These are phyloP conservation scores for Xylariaceae sp. DNA, from an alignment of 2,329 filamentous ascomycete species.

Conservation along the genomic window DNA sequence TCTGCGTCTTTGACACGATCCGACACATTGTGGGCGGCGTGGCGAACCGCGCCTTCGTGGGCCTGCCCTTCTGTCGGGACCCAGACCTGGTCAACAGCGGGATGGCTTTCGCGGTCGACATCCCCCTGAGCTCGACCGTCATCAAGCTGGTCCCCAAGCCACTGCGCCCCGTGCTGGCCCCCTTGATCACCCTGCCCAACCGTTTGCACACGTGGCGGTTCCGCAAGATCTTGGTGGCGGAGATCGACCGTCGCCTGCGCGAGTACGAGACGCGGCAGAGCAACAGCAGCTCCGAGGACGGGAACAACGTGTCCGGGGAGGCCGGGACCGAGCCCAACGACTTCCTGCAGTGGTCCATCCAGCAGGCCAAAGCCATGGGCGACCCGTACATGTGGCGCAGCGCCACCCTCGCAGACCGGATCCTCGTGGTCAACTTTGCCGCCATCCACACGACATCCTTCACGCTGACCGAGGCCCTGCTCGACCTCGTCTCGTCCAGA, in stretches of 20 bases:
- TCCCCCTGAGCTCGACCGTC: constrained; percentile 15
- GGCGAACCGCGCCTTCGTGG: constrained; percentile 20
- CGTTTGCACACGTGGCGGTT: constrained; percentile 17
- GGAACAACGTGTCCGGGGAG: background rate
- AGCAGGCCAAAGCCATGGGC: constrained; percentile 16
- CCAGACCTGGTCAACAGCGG: constrained; percentile 16
- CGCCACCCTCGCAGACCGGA: constrained; percentile 24
- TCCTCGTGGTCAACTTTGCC: constrained; percentile 33
- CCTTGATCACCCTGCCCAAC: constrained; percentile 18
- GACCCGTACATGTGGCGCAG: constrained; percentile 15
- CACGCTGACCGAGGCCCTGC: constrained; percentile 32
- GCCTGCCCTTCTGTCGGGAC: constrained; percentile 20
- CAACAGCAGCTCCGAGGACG: background rate
- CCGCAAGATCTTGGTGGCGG: constrained; percentile 11
- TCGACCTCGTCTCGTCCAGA: constrained; percentile 32
- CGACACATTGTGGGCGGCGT: constrained; percentile 10
- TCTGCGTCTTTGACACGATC: constrained; percentile 11
- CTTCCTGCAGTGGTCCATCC: constrained; percentile 21
- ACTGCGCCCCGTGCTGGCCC: constrained; percentile 16
- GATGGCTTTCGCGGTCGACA: constrained; percentile 16
- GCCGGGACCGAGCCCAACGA: constrained; percentile 12
- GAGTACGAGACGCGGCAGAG: constrained; percentile 12
- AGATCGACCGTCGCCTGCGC: constrained; percentile 19
- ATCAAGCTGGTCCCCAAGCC: constrained; percentile 16
- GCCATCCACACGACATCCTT: constrained; percentile 36